Base-by-base conservation (phyloP, 169 alveolate genomes). In the Cryptosporidium sp. region DNA sequence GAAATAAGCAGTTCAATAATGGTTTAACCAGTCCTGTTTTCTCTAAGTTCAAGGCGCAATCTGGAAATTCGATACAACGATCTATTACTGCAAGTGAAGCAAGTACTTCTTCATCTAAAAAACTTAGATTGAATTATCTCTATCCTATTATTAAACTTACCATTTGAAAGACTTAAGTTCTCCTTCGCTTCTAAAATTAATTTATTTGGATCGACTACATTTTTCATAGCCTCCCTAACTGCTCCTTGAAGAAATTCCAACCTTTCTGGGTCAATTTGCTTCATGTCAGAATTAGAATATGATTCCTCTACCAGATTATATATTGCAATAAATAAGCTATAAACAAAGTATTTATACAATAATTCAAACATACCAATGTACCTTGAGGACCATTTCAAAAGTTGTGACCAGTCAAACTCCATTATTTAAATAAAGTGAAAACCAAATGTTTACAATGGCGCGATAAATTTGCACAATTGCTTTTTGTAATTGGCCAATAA, bases 141-240 rank as follows among this genome's bases (percentile, higher is more conserved):
- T n/a, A 9, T 52, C 51, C 2, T 52, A 7, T 7, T 18, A 35
- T 9, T 14, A 55, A 73, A 73, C 89, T 80, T 50, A 80, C 89
- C 69, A 23, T 80, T 31, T 9, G 37, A 35, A 43, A n/a, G 23
- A 10, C 35, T 31, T 6, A 80, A n/a, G 2, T 80, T 65, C 3
- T 45, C 48, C 29, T 65, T 80, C 39, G 68, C 62, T n/a, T 80
- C 89, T 21, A 16, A 41, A 21, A 80, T 50, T 23, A 80, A 12
- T 48, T 80, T 26, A 80, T 80, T 80, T 18, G 89, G 89, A 80
- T 80, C 89, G 0, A 80, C 68, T 4, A 65, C 68, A 39, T 67
- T 48, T 35, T 80, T 80, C 89, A 80, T 80, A 14, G 89, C 89
- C n/a, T 80, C 89, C 41, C 68, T 80, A n/a, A 80, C 50, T 62